Evolutionary conservation across 768 basidiomycete species (phyloP).

Genomic region (Tephrocybe rancida): DNA sequence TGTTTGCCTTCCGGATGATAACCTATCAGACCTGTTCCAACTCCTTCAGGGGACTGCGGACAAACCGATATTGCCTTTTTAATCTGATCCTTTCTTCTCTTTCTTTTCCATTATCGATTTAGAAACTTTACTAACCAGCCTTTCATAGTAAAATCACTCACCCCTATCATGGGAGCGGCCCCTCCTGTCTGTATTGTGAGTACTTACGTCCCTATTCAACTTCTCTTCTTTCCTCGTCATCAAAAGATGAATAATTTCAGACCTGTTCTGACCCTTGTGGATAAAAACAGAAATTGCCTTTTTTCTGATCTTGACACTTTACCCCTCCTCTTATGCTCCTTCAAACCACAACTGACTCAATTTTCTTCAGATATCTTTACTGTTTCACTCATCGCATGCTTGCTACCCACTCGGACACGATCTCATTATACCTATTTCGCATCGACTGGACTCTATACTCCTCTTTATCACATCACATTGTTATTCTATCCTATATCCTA

Average conservation of each 20-base stretch:
- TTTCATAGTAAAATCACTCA: conserved; percentile 1
- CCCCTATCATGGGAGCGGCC: background rate
- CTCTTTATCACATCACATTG: background rate
- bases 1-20: conserved; percentile 62
- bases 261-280: conserved; percentile 70
- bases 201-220: conserved; percentile 13
- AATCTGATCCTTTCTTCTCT: conserved; percentile 35
- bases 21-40: conserved; percentile 82
- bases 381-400: background rate
- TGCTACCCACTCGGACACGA: background rate
- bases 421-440: background rate
- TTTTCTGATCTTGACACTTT: conserved; percentile 22
- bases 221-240: conserved; percentile 15
- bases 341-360: background rate
- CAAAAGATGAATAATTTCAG: conserved; percentile 58
- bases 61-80: conserved; percentile 63
- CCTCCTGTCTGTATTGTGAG: conserved; percentile 36
- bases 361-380: background rate
- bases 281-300: conserved; percentile 61
- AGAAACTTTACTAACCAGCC: conserved; percentile 19
- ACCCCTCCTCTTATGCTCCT: background rate
- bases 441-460: background rate
- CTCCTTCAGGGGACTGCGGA: conserved; percentile 50
- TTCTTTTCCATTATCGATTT: conserved; percentile 7
- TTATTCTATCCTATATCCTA: background rate